Percentiles rank a stretch among this genome's conserved stretches.
Evolutionary conservation across 2,329 filamentous ascomycete species (phyloP).

Genomic region (Aspergillus fructus): DNA sequence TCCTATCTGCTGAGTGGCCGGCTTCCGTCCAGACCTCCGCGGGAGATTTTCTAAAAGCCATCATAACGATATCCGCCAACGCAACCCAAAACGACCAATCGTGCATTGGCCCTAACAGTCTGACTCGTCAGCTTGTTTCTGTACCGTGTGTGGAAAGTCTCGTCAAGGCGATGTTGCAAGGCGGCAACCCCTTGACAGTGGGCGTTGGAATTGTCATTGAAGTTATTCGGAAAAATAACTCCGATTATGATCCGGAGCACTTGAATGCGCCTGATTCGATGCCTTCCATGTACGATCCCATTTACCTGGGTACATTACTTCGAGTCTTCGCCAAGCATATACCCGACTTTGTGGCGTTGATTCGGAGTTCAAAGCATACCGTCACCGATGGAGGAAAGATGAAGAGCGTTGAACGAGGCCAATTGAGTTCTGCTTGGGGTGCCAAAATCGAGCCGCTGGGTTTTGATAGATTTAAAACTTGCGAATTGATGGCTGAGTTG

Average conservation of each 20-base stretch:
- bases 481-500: constrained; percentile 96
- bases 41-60: constrained; percentile 96
- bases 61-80: constrained; percentile 98
- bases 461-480: constrained; percentile 98
- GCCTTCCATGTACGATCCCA: constrained; percentile 85
- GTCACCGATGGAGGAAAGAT: constrained; percentile 57
- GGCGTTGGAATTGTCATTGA: constrained; percentile 97
- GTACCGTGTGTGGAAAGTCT: constrained; percentile 77
- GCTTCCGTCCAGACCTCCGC: constrained; percentile 94
- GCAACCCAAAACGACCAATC: constrained; percentile 97
- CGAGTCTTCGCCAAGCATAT: constrained; percentile 87
- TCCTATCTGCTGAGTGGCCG: constrained; percentile 78
- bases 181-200: constrained; percentile 91
- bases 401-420: constrained; percentile 66
- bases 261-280: constrained; percentile 74
- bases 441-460: constrained; percentile 88
- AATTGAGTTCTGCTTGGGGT: constrained; percentile 84
- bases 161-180: constrained; percentile 87
- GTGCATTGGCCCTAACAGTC: constrained; percentile 96
- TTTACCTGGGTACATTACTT: constrained; percentile 88
- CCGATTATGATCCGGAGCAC: constrained; percentile 94
- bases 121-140: constrained; percentile 92
- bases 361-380: constrained; percentile 69
- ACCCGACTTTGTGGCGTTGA: constrained; percentile 88
- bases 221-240: constrained; percentile 98